Evolutionary conservation across 129 eudicot species (phyloP).

Genomic region (Escallonia rubra): DNA sequence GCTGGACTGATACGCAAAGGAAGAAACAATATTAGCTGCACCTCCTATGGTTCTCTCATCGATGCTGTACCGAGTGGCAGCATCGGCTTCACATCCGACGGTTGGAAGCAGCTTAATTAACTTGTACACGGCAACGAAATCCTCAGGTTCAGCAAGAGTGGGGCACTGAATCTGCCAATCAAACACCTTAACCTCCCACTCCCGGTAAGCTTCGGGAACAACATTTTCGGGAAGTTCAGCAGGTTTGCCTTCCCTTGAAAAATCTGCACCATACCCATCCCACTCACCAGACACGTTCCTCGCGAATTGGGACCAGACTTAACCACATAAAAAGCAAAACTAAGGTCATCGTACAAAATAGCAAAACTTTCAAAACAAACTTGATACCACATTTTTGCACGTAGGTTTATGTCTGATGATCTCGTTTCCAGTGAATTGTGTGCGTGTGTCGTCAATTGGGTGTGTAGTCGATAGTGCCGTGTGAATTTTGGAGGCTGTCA

Average conservation of each 20-base stretch:
- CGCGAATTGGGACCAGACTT: slow-evolving; percentile 64
- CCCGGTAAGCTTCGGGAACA: slow-evolving; percentile 81
- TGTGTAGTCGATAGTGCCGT: too few species aligned
- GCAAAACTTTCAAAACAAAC: too few species aligned
- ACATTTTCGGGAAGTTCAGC: slow-evolving; percentile 83
- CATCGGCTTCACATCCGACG: slow-evolving; percentile 98
- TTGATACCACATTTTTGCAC: too few species aligned
- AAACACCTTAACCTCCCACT: slow-evolving; percentile 87
- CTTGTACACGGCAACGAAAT: slow-evolving; percentile 43
- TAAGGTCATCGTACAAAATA: not conserved
- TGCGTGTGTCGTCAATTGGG: too few species aligned
- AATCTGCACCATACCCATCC: slow-evolving; percentile 97
- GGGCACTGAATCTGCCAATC: slow-evolving; percentile 99
- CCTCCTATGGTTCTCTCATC: slow-evolving; percentile 53
- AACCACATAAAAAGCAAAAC: slow-evolving; percentile 1
- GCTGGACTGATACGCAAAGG: slow-evolving; percentile 61
- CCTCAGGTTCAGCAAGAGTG: slow-evolving; percentile 56
- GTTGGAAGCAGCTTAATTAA: slow-evolving; percentile 78
- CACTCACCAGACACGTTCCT: slow-evolving; percentile 82
- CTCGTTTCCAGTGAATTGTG: too few species aligned
- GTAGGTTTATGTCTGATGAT: too few species aligned
- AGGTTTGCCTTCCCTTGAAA: slow-evolving; percentile 61
- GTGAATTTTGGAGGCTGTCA: too few species aligned
- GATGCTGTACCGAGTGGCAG: slow-evolving; percentile 58
- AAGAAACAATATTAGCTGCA: slow-evolving; percentile 26